These are phyloP conservation scores for Panaeolus papilionaceus DNA, from an alignment of 768 basidiomycete species.

Conservation along the genomic window DNA sequence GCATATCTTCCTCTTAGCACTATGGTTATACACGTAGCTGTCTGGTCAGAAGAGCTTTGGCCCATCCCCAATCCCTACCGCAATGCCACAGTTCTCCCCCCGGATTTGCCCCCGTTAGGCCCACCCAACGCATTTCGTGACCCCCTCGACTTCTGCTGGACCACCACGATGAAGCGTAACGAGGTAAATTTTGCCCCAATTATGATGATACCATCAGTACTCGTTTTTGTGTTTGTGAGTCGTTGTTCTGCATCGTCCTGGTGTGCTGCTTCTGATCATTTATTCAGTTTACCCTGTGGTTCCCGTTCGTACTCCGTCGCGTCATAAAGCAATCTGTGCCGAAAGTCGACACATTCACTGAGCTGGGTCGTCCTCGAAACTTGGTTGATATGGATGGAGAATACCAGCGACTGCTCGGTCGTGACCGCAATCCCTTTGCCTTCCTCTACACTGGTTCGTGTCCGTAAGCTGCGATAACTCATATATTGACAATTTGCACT, in stretches of 20 bases:
- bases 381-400: constrained; percentile 67
- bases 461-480: neutral
- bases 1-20: constrained; percentile 82
- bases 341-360: constrained; percentile 68
- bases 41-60: constrained; percentile 84
- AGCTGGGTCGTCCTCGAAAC: constrained; percentile 68
- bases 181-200: constrained; percentile 73
- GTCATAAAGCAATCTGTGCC: constrained; percentile 67
- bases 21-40: constrained; percentile 75
- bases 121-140: constrained; percentile 61
- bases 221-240: constrained; percentile 60
- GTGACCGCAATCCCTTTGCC: constrained; percentile 70
- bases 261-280: constrained; percentile 3
- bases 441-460: constrained; percentile 74
- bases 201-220: constrained; percentile 59
- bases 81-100: constrained; percentile 59
- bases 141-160: constrained; percentile 78
- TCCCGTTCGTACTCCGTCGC: constrained; percentile 65
- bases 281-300: constrained; percentile 70
- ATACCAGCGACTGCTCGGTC: constrained; percentile 68
- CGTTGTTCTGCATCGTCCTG: neutral
- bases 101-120: constrained; percentile 57
- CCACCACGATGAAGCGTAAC: constrained; percentile 76
- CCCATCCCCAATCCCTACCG: constrained; percentile 70
- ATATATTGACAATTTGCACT: constrained; percentile 16